A percentile compares a stretch with the other conserved stretches of the same genome.
phyloP scores from a whole-genome alignment of 331 rosid species.

The Quercus lobata region DNA sequence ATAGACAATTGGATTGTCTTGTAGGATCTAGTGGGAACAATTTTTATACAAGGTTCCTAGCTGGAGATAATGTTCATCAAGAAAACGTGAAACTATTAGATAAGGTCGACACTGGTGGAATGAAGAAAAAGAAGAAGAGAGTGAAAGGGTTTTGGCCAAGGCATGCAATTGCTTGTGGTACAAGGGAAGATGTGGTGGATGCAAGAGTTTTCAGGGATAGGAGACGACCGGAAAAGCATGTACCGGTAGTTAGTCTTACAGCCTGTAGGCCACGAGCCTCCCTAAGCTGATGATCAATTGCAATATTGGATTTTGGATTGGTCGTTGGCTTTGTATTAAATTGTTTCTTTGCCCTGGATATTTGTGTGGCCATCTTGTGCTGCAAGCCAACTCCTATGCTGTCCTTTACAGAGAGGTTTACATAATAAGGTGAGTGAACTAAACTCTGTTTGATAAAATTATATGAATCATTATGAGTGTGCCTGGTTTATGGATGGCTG shows the following conservation, averaged over 20 bases:
- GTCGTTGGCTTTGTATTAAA: not conserved
- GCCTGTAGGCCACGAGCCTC: conserved; percentile 13
- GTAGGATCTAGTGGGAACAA: conserved; percentile 23
- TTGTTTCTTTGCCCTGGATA: not conserved
- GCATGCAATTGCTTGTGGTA: conserved; percentile 49
- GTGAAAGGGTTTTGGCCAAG: conserved; percentile 30
- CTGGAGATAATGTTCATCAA: not conserved
- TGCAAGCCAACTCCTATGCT: too few relatives aligned
- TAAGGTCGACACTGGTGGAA: not conserved
- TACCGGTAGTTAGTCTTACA: conserved; percentile 11
- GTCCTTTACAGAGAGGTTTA: too few relatives aligned
- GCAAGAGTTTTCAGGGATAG: not conserved
- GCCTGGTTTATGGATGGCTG: too few relatives aligned
- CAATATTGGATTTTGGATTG: not conserved
- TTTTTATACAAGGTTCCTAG: not conserved
- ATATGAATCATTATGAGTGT: too few relatives aligned
- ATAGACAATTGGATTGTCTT: conserved; percentile 38
- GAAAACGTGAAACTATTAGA: not conserved
- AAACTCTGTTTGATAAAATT: too few relatives aligned
- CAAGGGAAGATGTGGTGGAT: conserved; percentile 50
- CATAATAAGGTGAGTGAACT: too few relatives aligned
- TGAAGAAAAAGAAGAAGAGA: conserved; percentile 20
- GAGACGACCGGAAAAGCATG: conserved; percentile 12
- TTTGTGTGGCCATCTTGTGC: too few relatives aligned
- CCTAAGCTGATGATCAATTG: conserved; percentile 16